Evolutionary conservation across 78 protist genomes (phyloP), one percentile per base, ranked within the genome.

Genomic region (Dictyostelium citrinum): DNA sequence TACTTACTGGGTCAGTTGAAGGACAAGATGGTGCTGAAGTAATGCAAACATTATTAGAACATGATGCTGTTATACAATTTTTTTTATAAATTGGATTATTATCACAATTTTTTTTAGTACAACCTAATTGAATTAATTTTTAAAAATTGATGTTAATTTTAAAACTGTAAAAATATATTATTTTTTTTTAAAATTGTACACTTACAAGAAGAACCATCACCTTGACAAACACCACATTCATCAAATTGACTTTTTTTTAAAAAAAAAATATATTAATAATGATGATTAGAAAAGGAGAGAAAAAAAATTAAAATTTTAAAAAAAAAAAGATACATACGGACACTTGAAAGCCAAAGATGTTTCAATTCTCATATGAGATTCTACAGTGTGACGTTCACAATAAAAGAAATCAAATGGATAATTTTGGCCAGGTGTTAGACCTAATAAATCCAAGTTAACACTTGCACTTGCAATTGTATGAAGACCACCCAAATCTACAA

Each of bases 391-490:
- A 7, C 95, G 14, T 71, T 91, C 95, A 75, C 96, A 93, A 64
- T 79, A 93, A 60, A 80, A 93, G 80, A 93, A 81, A 67, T 93
- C 92, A 14, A 93, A 93, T 17, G 64, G 24, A 68, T 93, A 93
- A 24, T 20, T 27, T 45, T 33, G 27, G 4, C 60, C 84, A 41
- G 14, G 24, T 1, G n/a, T 49, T 14, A 86, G 9, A 9, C 7
- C 41, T 11, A 20, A 2, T 7, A 80, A 17, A 29, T 64, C 46
- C 45, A 60, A 61, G 9, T 27, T 29, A 11, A n/a, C 31, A 43
- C 20, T 17, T 12, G 11, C 33, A 16, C 83, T 75, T 1, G 55
- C 75, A 20, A 33, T 74, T 20, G 67, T 20, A 67, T 91, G 96
- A 35, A 91, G 27, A 51, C 91, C 84, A 16, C 96, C 96, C 8